Base-by-base conservation (phyloP, 768 basidiomycete genomes). In the Pluteus cervinus region DNA sequence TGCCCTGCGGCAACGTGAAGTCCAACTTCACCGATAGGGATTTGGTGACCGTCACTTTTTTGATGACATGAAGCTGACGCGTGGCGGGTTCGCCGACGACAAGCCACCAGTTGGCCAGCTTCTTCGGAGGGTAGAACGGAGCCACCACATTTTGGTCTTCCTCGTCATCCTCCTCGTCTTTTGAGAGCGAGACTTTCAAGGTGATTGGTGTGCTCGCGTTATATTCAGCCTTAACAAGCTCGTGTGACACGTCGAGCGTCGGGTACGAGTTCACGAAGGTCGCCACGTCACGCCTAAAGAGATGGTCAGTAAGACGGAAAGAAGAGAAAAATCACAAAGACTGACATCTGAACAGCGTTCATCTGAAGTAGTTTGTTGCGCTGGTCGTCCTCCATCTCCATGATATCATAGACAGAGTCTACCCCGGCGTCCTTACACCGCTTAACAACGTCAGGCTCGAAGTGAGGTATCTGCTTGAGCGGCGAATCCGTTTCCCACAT, bases 401-500 rank as follows among this genome's bases (percentile, higher is more conserved):
- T 96, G 44, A 98, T 74, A 55, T 98, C 96, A 56, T 97, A 96
- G 0, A 99, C 92, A 1, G 87, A 86, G 42, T 90, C 88, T 37
- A 96, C 68, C 6, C 75, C 75, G 5, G 81, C 85, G 0, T 71
- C 76, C 54, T 86, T 86, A 67, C 92, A 97, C 7, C 92, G 78
- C 51, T 79, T 75, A 54, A 98, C 66, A 29, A 86, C 79, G 37
- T 94, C 89, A 5, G 79, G 62, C 48, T 94, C 90, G 60, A 98
- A 99, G 61, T 96, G 92, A 7, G 96, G 96, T 29, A 99, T 84
- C 57, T 99, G 94, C 54, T 87, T 91, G 48, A 98, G 61, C 0
- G 93, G 92, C 24, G 88, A 91, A 58, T 99, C 96, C 7, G 81
- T 84, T 55, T 99, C 94, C 96, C 96, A 98, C 61, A 94, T 81